phyloP scores from a whole-genome alignment of 208 protist species.

The Trypanosoma caninum region DNA sequence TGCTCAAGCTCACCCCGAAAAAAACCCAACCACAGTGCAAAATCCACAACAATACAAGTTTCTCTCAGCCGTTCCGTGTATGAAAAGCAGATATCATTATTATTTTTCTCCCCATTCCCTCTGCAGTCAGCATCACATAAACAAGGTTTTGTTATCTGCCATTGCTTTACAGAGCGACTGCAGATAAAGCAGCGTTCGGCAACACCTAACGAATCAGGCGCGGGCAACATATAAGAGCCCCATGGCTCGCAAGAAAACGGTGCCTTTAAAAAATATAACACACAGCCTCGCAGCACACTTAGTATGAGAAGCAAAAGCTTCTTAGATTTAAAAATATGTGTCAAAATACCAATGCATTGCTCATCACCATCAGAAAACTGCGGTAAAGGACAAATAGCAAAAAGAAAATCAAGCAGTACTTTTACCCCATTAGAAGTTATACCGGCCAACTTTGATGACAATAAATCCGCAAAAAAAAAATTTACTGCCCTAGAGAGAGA shows the following conservation, averaged over 20 bases:
- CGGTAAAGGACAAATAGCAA: conserved; percentile 4
- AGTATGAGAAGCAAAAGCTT: not conserved
- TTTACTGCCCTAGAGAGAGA: not conserved
- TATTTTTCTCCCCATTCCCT: not conserved
- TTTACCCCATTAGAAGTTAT: not conserved
- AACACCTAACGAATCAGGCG: not conserved
- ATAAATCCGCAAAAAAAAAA: not conserved
- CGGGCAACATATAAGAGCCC: not conserved
- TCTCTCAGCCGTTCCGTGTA: not conserved
- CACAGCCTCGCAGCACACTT: not conserved
- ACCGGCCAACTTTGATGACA: not conserved
- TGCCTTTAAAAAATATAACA: not conserved
- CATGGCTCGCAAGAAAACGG: not conserved
- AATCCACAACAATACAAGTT: not conserved
- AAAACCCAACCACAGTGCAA: conserved; percentile 14
- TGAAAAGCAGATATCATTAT: not conserved
- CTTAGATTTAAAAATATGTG: not conserved
- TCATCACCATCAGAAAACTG: not conserved
- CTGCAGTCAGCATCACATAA: not conserved
- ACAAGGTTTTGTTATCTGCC: not conserved
- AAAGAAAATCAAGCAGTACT: conserved; percentile 1
- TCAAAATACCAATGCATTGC: not conserved
- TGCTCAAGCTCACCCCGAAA: conserved; percentile 5
- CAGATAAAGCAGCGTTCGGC: conserved; percentile 9
- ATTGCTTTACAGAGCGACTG: conserved; percentile 15